A percentile compares a stretch with the other conserved stretches of the same genome.
Evolutionary conservation across 2,329 filamentous ascomycete species (phyloP).

Genomic region (Fusarium brachygibbosum): DNA sequence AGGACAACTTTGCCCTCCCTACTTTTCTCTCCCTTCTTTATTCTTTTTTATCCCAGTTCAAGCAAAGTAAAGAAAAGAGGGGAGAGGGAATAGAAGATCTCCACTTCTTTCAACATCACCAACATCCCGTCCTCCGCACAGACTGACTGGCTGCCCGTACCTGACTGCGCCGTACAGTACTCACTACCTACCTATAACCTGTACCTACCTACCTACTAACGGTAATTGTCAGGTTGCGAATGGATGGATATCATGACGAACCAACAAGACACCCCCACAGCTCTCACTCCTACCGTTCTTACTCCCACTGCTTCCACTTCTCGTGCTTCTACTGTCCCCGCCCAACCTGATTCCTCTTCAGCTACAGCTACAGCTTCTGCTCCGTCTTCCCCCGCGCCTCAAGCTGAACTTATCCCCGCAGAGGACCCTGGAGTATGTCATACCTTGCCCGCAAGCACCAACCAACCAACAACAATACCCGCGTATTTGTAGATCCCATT

Average conservation of each 20-base stretch:
- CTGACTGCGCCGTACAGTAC: neutral
- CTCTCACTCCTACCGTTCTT: neutral
- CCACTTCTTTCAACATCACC: constrained; percentile 14
- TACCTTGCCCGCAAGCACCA: constrained; percentile 5
- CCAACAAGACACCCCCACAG: constrained; percentile 34
- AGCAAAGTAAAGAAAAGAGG: neutral
- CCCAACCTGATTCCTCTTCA: constrained; percentile 25
- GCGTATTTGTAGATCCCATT: neutral
- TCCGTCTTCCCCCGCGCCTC: constrained; percentile 26
- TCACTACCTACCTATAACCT: neutral
- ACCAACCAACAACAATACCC: neutral
- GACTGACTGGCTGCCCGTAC: neutral
- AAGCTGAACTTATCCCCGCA: constrained; percentile 41
- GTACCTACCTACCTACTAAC: neutral
- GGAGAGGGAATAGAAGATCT: neutral
- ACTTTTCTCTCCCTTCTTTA: neutral
- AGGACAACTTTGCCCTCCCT: neutral
- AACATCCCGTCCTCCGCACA: neutral
- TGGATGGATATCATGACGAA: constrained; percentile 28
- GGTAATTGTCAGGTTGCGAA: neutral
- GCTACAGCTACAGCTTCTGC: neutral
- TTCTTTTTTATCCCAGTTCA: neutral
- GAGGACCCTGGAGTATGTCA: constrained; percentile 40
- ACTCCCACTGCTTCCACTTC: constrained; percentile 19
- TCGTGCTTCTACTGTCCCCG: constrained; percentile 5